Conservation (phyloP, 2,329 filamentous ascomycete genomes). For the Fusarium sp. region DNA sequence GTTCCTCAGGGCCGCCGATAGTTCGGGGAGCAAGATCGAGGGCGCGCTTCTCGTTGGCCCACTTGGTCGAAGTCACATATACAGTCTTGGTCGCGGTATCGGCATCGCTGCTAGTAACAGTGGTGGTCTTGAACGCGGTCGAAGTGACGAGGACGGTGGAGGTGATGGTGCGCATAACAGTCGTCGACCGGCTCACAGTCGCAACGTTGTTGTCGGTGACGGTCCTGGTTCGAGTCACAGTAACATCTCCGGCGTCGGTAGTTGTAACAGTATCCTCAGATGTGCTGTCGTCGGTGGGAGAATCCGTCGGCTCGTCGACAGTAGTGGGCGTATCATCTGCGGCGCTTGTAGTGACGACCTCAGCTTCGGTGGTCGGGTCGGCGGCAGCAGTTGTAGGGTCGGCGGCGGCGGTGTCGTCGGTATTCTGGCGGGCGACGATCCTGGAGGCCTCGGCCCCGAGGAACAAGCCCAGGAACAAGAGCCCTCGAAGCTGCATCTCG, state of each 20-base stretch:
- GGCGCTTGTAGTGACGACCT: conserved; percentile 21
- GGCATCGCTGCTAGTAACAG: conserved; percentile 55
- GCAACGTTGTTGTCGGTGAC: conserved; percentile 48
- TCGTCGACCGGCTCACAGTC: conserved; percentile 51
- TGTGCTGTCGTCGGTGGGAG: conserved; percentile 10
- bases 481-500: conserved; percentile 46
- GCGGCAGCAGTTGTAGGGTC: conserved; percentile 3
- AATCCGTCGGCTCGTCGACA: neutral
- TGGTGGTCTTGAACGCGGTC: conserved; percentile 55
- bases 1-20: conserved; percentile 32
- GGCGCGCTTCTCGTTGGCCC: conserved; percentile 54
- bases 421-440: conserved; percentile 34
- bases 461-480: conserved; percentile 46
- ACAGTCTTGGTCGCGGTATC: conserved; percentile 56
- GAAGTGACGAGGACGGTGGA: conserved; percentile 54
- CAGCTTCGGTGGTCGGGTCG: neutral
- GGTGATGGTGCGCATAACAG: conserved; percentile 49
- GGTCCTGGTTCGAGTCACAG: conserved; percentile 51
- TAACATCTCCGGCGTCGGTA: conserved; percentile 45
- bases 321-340: conserved; percentile 20
- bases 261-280: conserved; percentile 9
- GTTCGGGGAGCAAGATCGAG: conserved; percentile 50
- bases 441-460: conserved; percentile 45
- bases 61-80: conserved; percentile 54
- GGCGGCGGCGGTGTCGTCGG: conserved; percentile 9